These are phyloP conservation scores for Fusarium tanahbumbuense DNA, from an alignment of 2,329 filamentous ascomycete genomes.

Conservation along the genomic window DNA sequence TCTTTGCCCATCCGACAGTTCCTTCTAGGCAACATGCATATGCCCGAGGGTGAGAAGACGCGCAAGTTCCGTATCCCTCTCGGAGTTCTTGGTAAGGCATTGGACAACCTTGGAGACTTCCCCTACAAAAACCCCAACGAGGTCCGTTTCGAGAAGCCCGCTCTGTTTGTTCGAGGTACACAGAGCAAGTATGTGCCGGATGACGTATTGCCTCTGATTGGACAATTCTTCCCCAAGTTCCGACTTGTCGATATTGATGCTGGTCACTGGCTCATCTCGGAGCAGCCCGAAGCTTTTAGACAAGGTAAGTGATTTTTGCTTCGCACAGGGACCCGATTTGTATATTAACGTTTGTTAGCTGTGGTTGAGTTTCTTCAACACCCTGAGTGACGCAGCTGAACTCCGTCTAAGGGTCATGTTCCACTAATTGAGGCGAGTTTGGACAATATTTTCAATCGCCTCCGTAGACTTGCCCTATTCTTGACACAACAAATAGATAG, in stretches of 20 bases:
- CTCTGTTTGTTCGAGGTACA: constrained; percentile 84
- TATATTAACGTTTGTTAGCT: constrained; percentile 53
- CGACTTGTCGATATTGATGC: constrained; percentile 78
- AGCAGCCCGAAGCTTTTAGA: constrained; percentile 83
- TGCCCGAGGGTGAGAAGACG: constrained; percentile 60
- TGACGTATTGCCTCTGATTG: constrained; percentile 81
- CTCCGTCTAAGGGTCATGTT: constrained; percentile 7
- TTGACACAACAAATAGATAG: constrained; percentile 10
- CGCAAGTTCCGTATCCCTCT: constrained; percentile 86
- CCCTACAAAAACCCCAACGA: constrained; percentile 81
- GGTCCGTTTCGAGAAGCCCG: constrained; percentile 77
- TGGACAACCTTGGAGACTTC: constrained; percentile 87
- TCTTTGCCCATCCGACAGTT: constrained; percentile 87
- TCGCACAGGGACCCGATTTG: not conserved
- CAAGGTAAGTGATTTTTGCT: constrained; percentile 64
- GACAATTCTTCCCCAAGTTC: constrained; percentile 85
- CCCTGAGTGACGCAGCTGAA: constrained; percentile 54
- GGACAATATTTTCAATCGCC: constrained; percentile 2
- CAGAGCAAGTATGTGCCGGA: constrained; percentile 83
- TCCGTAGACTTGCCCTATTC: constrained; percentile 14
- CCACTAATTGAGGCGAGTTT: constrained; percentile 22
- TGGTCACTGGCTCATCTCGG: constrained; percentile 91
- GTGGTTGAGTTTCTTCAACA: constrained; percentile 71
- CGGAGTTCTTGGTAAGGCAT: constrained; percentile 71
- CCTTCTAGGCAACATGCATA: constrained; percentile 84